Evolutionary conservation across 73 alveolate genomes (phyloP).

Genomic region (Paramecium sexaurelia): DNA sequence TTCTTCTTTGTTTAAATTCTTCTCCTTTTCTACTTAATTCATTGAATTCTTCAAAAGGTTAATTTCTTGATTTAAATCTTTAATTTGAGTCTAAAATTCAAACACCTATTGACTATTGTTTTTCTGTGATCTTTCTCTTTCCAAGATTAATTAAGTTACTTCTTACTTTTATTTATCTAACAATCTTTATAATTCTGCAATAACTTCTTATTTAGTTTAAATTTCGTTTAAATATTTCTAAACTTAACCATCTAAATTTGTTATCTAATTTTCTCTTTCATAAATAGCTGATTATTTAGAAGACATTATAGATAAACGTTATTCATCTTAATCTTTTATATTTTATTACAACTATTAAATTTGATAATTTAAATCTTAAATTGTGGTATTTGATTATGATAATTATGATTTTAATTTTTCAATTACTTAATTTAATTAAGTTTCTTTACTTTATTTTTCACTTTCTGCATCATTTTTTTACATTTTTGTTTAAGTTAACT

Average conservation of each 20-base stretch:
- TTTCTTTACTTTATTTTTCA: not conserved
- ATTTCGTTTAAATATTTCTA: not conserved
- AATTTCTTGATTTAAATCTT: not conserved
- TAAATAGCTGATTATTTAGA: not conserved
- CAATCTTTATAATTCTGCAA: not conserved
- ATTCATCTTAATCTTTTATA: not conserved
- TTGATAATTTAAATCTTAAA: not conserved
- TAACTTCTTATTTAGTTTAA: not conserved
- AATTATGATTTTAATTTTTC: slow-evolving; percentile 6
- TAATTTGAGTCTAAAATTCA: not conserved
- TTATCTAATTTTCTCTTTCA: not conserved
- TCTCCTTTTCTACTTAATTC: not conserved
- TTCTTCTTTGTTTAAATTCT: not conserved
- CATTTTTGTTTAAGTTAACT: not conserved
- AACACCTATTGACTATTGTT: not conserved
- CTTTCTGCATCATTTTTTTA: slow-evolving; percentile 5
- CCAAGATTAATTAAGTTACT: not conserved
- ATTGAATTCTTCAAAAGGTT: not conserved
- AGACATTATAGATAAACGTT: not conserved
- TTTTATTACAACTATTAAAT: not conserved
- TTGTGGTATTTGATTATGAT: not conserved
- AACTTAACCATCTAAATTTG: not conserved
- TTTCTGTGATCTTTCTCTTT: not conserved
- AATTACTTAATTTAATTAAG: not conserved
- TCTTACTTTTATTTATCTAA: not conserved